These are phyloP conservation scores for Pneumocystis oryctolagi DNA, from an alignment of 1,139 yeast species.

Conservation along the genomic window DNA sequence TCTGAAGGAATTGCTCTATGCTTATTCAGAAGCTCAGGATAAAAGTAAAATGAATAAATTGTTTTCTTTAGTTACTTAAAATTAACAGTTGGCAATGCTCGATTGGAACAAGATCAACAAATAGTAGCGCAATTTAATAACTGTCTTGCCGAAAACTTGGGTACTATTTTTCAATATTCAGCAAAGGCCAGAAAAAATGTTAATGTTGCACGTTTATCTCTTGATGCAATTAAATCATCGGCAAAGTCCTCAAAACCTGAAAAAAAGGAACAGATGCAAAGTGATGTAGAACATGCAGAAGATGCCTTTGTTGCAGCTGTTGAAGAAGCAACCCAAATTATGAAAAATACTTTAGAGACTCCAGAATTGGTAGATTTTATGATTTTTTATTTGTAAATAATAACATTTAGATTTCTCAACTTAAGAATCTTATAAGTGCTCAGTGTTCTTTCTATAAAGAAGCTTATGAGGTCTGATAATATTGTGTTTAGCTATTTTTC, in stretches of 20 bases:
- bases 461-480: neutral
- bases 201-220: slow-evolving; percentile 61
- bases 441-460: neutral
- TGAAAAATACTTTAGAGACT: slow-evolving; percentile 67
- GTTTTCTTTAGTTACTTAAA: neutral
- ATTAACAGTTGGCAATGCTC: slow-evolving; percentile 50
- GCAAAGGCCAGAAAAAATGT: slow-evolving; percentile 60
- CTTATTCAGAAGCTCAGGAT: slow-evolving; percentile 40
- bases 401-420: neutral
- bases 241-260: slow-evolving; percentile 57
- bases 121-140: slow-evolving; percentile 57
- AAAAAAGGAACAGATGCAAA: slow-evolving; percentile 44
- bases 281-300: slow-evolving; percentile 70
- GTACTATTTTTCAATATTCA: slow-evolving; percentile 51
- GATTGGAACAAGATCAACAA: slow-evolving; percentile 68
- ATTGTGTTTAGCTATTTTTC: neutral
- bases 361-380: slow-evolving; percentile 39
- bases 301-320: slow-evolving; percentile 85
- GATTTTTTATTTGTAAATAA: neutral
- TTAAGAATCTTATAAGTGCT: neutral
- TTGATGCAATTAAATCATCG: slow-evolving; percentile 64
- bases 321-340: slow-evolving; percentile 71
- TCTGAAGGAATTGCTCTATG: slow-evolving; percentile 35
- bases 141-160: slow-evolving; percentile 48
- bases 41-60: slow-evolving; percentile 23